phyloP scores from a whole-genome alignment of 1,284 basidiomycete species.

The Puccinia coronata region DNA sequence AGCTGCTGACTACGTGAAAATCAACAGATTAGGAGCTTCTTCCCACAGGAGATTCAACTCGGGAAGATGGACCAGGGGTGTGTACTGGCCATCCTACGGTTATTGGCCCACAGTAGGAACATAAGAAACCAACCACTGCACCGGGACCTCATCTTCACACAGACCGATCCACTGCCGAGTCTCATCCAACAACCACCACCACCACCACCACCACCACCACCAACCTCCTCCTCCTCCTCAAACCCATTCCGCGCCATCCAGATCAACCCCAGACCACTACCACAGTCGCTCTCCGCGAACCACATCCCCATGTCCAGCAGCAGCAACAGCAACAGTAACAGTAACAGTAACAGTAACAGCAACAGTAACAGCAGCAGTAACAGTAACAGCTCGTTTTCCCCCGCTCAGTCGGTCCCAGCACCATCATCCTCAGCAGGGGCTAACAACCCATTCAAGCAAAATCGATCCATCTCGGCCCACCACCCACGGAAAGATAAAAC shows the following conservation, averaged over 20 bases:
- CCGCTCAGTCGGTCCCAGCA: too few species aligned
- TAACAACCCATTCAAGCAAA: constrained; percentile 25
- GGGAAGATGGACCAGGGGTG: constrained; percentile 39
- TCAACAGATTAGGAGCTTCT: constrained; percentile 43
- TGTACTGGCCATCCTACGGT: constrained; percentile 32
- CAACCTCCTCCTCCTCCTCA: constrained; percentile 18
- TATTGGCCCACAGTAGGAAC: constrained; percentile 14
- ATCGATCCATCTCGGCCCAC: neutral
- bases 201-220: constrained; percentile 4
- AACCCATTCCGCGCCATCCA: neutral
- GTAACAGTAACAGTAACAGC: too few species aligned
- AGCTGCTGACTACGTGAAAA: neutral
- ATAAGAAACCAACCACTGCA: neutral
- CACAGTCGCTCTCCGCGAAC: neutral
- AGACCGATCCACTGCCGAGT: constrained; percentile 27
- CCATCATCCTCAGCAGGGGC: too few species aligned
- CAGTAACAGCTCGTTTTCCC: too few species aligned
- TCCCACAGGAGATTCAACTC: constrained; percentile 44
- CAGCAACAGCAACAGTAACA: too few species aligned
- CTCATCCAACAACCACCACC: constrained; percentile 9
- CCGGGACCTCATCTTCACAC: constrained; percentile 38
- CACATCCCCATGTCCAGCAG: neutral
- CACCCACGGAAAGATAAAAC: too few species aligned
- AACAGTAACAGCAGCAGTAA: too few species aligned
- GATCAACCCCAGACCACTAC: too few species aligned